Percentiles rank a stretch among this genome's conserved stretches.
Conservation (phyloP, 208 protist species). For the Wallacemonas collosoma region DNA sequence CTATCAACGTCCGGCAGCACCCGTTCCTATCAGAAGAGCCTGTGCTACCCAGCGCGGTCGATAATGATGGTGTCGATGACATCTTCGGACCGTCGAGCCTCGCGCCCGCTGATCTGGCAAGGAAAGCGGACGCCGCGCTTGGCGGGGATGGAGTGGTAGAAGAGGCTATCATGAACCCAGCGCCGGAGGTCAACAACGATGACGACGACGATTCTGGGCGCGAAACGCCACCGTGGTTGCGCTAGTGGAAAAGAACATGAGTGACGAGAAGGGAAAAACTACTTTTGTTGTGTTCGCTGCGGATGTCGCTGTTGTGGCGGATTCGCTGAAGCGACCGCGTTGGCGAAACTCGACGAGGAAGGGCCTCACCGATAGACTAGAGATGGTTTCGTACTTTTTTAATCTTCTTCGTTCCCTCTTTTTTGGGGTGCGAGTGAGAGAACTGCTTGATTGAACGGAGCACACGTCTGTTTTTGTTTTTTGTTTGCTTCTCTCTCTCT, state of each 20-base stretch:
- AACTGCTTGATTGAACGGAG: too few relatives aligned
- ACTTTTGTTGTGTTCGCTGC: too few relatives aligned
- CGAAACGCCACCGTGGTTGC: constrained; percentile 46
- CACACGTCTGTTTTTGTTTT: too few relatives aligned
- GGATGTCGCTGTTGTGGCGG: too few relatives aligned
- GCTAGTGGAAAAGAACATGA: not conserved
- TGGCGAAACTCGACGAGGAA: too few relatives aligned
- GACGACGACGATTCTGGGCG: constrained; percentile 27
- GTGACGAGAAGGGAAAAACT: too few relatives aligned
- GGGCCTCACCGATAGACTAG: too few relatives aligned
- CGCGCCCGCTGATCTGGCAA: not conserved
- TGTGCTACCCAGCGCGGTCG: not conserved
- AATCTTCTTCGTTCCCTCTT: too few relatives aligned
- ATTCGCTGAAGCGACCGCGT: too few relatives aligned
- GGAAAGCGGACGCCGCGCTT: constrained; percentile 12
- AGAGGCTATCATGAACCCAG: constrained; percentile 16
- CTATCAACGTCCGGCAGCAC: not conserved
- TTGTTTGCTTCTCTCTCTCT: too few relatives aligned
- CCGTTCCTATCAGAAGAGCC: constrained; percentile 3
- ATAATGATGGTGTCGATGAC: not conserved
- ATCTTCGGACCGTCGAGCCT: not conserved
- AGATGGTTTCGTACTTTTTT: too few relatives aligned
- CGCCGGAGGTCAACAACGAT: not conserved
- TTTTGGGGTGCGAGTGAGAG: too few relatives aligned
- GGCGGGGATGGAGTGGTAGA: constrained; percentile 27